Evolutionary conservation across 257 asterid species (phyloP), one percentile per base, ranked within the genome.

Genomic region (Nicotiana otophora): DNA sequence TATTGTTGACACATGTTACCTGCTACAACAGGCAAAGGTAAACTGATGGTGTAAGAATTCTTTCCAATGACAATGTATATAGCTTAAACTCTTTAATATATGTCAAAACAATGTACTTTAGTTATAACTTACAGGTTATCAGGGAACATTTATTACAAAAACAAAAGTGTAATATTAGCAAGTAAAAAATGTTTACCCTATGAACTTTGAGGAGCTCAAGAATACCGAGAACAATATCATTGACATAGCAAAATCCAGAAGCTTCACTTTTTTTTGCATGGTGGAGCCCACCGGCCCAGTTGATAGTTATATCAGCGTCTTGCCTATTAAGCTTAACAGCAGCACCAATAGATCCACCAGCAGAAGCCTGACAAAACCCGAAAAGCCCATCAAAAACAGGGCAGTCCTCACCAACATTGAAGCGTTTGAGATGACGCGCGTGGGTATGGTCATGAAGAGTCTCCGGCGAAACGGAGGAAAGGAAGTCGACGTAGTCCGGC

Each of bases 221-320:
- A 34, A 84, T 84, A 39, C 87, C 87, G 19, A 84, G 42, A 60
- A 84, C 87, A 5, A 84, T 84, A 58, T 84, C 87, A 60, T 84
- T 84, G 39, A 84, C 87, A 61, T 84, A 84, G 19, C 87, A 84
- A 63, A 84, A 84, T 20, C 87, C 87, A 20, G 87, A 84, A 36
- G 87, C 87, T 81, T 84, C 87, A 54, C 84, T 81, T 72, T 84
- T 84, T 80, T 84, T 84, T 5, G 87, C 87, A 84, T 84, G 87
- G 78, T 84, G 87, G 7, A 84, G 68, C 5, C 87, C 87, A 75
- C 87, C 87, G 15, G 87, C 87, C 87, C 87, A 84, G 57, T 84
- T 84, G 36, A 84, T 75, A 26, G 87, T 62, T 11, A 84, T 84
- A 26, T 84, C 87, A 10, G 87, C 74, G 48, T 84, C 87, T 69